These are phyloP conservation scores for Epichloe scottii DNA, from an alignment of 2,329 filamentous ascomycete genomes.

Conservation along the genomic window DNA sequence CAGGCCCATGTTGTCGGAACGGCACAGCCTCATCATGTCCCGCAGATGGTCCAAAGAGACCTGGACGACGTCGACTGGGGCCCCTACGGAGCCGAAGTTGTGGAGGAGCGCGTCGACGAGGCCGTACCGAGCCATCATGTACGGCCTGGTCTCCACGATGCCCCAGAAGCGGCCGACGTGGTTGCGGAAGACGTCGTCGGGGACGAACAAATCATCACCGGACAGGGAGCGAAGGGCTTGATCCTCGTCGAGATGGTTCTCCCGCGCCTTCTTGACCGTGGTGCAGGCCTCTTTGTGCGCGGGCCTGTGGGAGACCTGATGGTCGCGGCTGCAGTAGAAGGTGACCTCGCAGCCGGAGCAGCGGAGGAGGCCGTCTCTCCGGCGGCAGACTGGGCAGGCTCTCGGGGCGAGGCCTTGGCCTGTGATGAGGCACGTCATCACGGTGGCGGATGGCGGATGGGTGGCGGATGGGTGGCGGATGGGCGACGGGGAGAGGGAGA, in stretches of 20 bases:
- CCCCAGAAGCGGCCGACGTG: conserved; percentile 30
- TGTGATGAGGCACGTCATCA: too few relatives aligned
- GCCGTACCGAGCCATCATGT: conserved; percentile 25
- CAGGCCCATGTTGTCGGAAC: conserved; percentile 32
- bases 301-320: conserved; percentile 1
- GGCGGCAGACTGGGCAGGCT: conserved; percentile 10
- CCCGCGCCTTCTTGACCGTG: conserved; percentile 2
- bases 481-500: too few relatives aligned
- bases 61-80: conserved; percentile 16
- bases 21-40: conserved; percentile 32
- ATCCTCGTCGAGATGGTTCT: conserved; percentile 19
- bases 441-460: neutral
- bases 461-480: neutral
- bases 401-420: conserved; percentile 1
- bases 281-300: conserved; percentile 2
- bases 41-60: conserved; percentile 25
- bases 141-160: conserved; percentile 26
- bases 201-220: conserved; percentile 13
- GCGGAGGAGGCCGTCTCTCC: conserved; percentile 2
- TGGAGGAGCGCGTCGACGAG: conserved; percentile 21
- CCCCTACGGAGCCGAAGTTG: conserved; percentile 16
- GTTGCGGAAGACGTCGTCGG: conserved; percentile 24
- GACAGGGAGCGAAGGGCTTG: conserved; percentile 20
- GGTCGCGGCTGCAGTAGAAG: conserved; percentile 6
- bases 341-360: conserved; percentile 5